phyloP scores from a whole-genome alignment of 345 rosid species.

The Litchi chinensis region DNA sequence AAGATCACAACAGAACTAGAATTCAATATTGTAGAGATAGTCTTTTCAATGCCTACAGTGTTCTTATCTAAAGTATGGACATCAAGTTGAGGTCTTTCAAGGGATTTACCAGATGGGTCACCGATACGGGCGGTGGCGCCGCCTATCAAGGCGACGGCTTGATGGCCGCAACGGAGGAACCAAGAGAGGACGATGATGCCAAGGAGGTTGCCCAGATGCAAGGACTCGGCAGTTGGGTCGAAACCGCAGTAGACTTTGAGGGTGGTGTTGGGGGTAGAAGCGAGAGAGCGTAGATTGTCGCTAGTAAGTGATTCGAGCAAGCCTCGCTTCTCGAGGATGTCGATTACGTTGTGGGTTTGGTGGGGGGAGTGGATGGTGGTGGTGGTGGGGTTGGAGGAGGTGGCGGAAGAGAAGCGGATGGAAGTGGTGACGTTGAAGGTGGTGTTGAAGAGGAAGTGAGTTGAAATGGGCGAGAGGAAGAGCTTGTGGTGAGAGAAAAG shows the following conservation, averaged over 20 bases:
- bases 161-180: conserved; percentile 91
- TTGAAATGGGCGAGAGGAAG: conserved; percentile 33
- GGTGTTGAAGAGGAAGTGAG: conserved; percentile 23
- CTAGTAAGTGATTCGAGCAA: conserved; percentile 80
- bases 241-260: conserved; percentile 88
- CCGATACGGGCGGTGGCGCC: conserved; percentile 95
- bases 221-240: conserved; percentile 93
- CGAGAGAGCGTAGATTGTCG: conserved; percentile 65
- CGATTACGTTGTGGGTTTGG: conserved; percentile 56
- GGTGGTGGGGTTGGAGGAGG: conserved; percentile 34
- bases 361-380: conserved; percentile 31
- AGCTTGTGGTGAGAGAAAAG: conserved; percentile 39
- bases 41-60: conserved; percentile 52
- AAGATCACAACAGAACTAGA: conserved; percentile 38
- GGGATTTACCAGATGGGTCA: conserved; percentile 93
- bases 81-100: conserved; percentile 91
- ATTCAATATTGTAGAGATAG: conserved; percentile 46
- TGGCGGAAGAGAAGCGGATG: conserved; percentile 36
- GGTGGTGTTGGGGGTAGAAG: conserved; percentile 31
- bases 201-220: conserved; percentile 90
- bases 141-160: conserved; percentile 82
- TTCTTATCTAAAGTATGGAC: conserved; percentile 55
- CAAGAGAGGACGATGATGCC: conserved; percentile 94
- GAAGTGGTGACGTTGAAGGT: conserved; percentile 26
- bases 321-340: conserved; percentile 80